These are phyloP conservation scores for Phytopythium cucurbitacearum DNA, from an alignment of 352 stramenopile genomes.

Conservation along the genomic window DNA sequence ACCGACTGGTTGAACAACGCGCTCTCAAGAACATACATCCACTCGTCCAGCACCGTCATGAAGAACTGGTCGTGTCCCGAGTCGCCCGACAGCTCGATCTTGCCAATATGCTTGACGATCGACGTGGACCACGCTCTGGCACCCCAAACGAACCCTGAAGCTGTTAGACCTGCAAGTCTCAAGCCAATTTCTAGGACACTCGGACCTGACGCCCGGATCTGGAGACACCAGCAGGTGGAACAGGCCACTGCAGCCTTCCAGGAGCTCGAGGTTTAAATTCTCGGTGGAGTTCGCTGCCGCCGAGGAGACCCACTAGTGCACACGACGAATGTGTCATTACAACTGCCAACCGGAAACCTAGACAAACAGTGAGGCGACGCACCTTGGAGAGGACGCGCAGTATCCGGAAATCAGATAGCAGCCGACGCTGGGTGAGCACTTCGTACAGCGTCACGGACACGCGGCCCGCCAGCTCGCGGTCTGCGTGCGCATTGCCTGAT, in stretches of 20 bases:
- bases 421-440: constrained; percentile 63
- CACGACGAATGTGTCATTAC: constrained; percentile 1
- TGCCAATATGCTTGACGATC: constrained; percentile 49
- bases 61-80: constrained; percentile 40
- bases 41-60: constrained; percentile 77
- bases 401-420: constrained; percentile 82
- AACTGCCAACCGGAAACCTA: neutral
- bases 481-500: constrained; percentile 16
- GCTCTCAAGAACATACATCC: constrained; percentile 85
- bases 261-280: constrained; percentile 34
- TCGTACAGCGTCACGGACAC: constrained; percentile 67
- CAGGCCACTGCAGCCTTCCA: constrained; percentile 61
- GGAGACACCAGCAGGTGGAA: constrained; percentile 77
- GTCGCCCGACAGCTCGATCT: constrained; percentile 53
- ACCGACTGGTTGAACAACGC: constrained; percentile 68
- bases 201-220: constrained; percentile 70
- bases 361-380: neutral
- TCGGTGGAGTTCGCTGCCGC: constrained; percentile 28
- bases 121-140: constrained; percentile 58
- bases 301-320: constrained; percentile 38
- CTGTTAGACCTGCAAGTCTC: neutral
- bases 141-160: neutral
- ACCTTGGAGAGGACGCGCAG: constrained; percentile 72
- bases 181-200: neutral
- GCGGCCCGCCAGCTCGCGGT: constrained; percentile 19